Conservation (phyloP, 1,284 basidiomycete genomes). For the Vanrija sp. region DNA sequence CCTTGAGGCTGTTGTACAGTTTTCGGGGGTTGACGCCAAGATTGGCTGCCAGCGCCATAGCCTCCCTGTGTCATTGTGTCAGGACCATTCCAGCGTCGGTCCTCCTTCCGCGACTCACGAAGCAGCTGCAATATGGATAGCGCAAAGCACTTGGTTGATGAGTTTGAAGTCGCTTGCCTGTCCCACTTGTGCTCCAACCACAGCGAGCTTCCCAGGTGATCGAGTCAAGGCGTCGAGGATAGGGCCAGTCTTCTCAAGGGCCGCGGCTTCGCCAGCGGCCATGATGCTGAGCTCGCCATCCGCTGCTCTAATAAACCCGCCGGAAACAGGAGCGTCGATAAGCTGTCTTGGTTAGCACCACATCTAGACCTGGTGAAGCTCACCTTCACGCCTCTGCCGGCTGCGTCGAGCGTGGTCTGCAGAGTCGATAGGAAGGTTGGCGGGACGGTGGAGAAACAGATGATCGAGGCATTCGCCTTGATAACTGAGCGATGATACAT, state of each 20-base stretch:
- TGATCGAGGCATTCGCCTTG: conserved; percentile 31
- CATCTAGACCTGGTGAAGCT: conserved; percentile 6
- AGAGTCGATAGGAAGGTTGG: conserved; percentile 35
- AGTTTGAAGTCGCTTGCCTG: conserved; percentile 41
- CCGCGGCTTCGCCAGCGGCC: conserved; percentile 33
- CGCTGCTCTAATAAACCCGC: conserved; percentile 44
- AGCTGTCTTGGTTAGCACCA: conserved; percentile 22
- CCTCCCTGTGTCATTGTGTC: conserved; percentile 25
- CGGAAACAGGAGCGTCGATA: conserved; percentile 47
- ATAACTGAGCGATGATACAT: conserved; percentile 23
- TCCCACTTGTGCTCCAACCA: conserved; percentile 33
- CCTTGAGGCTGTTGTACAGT: conserved; percentile 34
- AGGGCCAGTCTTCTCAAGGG: conserved; percentile 26
- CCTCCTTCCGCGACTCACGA: conserved; percentile 10
- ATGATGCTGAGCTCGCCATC: conserved; percentile 46
- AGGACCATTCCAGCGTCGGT: neutral
- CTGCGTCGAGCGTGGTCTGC: conserved; percentile 21
- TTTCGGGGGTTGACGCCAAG: conserved; percentile 41
- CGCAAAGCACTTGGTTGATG: conserved; percentile 44
- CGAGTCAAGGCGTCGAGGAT: conserved; percentile 38
- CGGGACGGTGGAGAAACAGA: conserved; percentile 48
- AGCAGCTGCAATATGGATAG: conserved; percentile 31
- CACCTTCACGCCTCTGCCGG: conserved; percentile 33
- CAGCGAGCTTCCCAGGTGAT: conserved; percentile 26
- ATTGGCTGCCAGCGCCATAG: conserved; percentile 41